Evolutionary conservation across 1,284 basidiomycete genomes (phyloP), one percentile per base, ranked within the genome.

Genomic region (Melampsora abietis-canadensis): DNA sequence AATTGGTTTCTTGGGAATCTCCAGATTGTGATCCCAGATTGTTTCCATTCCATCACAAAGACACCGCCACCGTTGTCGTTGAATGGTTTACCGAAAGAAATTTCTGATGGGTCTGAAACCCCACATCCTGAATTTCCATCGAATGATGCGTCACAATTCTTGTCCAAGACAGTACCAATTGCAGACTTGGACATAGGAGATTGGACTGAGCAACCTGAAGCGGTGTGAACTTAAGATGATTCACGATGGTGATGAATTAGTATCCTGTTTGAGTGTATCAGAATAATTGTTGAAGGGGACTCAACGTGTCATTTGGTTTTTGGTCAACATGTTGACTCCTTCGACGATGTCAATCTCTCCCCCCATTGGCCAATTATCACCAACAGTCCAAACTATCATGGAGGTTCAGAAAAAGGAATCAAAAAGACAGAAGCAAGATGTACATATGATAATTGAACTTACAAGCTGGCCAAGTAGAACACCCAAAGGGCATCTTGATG

Each of bases 391-490:
- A 79, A 85, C 68, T 70, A 61, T 30, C 10, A 68, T n/a, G n/a
- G n/a, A n/a, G n/a, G n/a, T n/a, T n/a, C n/a, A n/a, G n/a, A n/a
- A n/a, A n/a, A n/a, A n/a, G n/a, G n/a, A n/a, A n/a, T n/a, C n/a
- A 12, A 61, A 46, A 46, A 12, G 19, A 57, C 27, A 44, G n/a
- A 57, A 34, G 19, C 31, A 60, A 19, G n/a, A 19, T 15, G 27
- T 8, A 27, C 4, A 66, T 12, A n/a, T 44, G 37, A 17, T 47
- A n/a, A 15, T 47, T 27, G 10, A 48, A 19, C 68, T 51, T 54
- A 70, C 68, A 91, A 24, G 91, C 91, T 65, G 91, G 91, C 91
- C 91, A 93, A 51, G 88, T 86, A 61, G 87, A 86, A 81, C 90
- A 92, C 0, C 91, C 91, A 78, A 87, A 86, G 1, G 92, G 90